Percentiles rank a stretch among this genome's conserved stretches.
These are phyloP conservation scores for Myxozyma sirexii DNA, from an alignment of 805 yeast species.

Conservation along the genomic window DNA sequence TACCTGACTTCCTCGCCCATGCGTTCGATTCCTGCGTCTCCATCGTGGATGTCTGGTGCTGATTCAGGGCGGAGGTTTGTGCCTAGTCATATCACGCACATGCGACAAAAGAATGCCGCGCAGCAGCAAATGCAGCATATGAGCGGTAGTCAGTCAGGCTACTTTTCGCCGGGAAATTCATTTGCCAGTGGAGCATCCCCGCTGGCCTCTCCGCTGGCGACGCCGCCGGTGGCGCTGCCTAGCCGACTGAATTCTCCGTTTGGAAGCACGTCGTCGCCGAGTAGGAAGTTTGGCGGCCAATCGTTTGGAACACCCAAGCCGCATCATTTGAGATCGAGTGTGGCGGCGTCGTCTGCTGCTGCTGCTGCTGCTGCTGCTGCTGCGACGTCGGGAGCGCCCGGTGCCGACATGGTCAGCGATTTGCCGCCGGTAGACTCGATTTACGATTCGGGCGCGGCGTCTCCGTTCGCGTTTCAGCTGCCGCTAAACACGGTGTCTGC, in stretches of 20 bases:
- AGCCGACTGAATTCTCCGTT: background rate
- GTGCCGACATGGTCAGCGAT: slow-evolving; percentile 14
- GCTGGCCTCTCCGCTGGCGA: background rate
- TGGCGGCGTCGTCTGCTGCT: background rate
- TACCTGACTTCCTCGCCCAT: slow-evolving; percentile 19
- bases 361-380: slow-evolving; percentile 2
- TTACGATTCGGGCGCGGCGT: slow-evolving; percentile 30
- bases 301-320: slow-evolving; percentile 38
- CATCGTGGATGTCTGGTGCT: slow-evolving; percentile 18
- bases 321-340: slow-evolving; percentile 10
- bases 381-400: background rate
- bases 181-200: slow-evolving; percentile 19
- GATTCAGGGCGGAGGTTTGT: slow-evolving; percentile 21
- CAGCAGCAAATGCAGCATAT: slow-evolving; percentile 9
- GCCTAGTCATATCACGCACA: slow-evolving; percentile 30
- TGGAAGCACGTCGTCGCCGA: slow-evolving; percentile 4
- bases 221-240: background rate
- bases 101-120: slow-evolving; percentile 19
- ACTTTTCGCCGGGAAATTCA: slow-evolving; percentile 2
- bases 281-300: slow-evolving; percentile 32
- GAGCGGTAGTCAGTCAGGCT: background rate
- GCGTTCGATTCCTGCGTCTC: slow-evolving; percentile 22
- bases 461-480: slow-evolving; percentile 31
- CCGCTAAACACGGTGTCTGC: slow-evolving; percentile 10
- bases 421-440: slow-evolving; percentile 32